A percentile compares a stretch with the other conserved stretches of the same genome.
phyloP scores from a whole-genome alignment of 495 filamentous ascomycete species.

The Pyronema omphalodes region DNA sequence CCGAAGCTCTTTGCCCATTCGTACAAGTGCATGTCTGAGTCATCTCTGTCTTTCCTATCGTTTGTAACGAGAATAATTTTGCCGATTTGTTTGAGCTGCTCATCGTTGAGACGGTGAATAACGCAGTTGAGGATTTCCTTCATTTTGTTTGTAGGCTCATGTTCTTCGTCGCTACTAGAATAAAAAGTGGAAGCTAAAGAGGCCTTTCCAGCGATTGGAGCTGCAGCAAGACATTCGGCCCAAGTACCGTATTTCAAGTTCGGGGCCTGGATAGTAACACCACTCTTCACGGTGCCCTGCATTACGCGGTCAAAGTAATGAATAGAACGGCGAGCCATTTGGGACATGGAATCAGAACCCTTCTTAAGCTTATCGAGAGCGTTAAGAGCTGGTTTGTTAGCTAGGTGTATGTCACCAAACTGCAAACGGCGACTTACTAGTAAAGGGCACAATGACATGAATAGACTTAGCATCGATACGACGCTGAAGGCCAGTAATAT shows the following conservation, averaged over 20 bases:
- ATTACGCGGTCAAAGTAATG: slow-evolving; percentile 48
- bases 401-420: neutral
- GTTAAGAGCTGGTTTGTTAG: slow-evolving; percentile 18
- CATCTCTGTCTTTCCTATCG: slow-evolving; percentile 25
- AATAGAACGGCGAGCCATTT: slow-evolving; percentile 45
- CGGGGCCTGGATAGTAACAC: slow-evolving; percentile 37
- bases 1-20: slow-evolving; percentile 42
- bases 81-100: slow-evolving; percentile 27
- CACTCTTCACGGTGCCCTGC: slow-evolving; percentile 29
- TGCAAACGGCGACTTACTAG: slow-evolving; percentile 34
- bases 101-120: slow-evolving; percentile 40
- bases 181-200: neutral
- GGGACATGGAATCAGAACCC: slow-evolving; percentile 35
- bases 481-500: slow-evolving; percentile 49
- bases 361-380: slow-evolving; percentile 36
- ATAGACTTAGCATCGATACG: slow-evolving; percentile 47
- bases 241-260: slow-evolving; percentile 41
- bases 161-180: neutral
- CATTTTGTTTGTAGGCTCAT: slow-evolving; percentile 11
- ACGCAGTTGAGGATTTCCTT: slow-evolving; percentile 38
- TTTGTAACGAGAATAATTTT: slow-evolving; percentile 41
- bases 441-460: slow-evolving; percentile 47
- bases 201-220: neutral
- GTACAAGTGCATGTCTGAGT: slow-evolving; percentile 18
- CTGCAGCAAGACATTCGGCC: slow-evolving; percentile 31